Evolutionary conservation across 2,329 filamentous ascomycete genomes (phyloP).

Genomic region (Colletotrichum sp.): DNA sequence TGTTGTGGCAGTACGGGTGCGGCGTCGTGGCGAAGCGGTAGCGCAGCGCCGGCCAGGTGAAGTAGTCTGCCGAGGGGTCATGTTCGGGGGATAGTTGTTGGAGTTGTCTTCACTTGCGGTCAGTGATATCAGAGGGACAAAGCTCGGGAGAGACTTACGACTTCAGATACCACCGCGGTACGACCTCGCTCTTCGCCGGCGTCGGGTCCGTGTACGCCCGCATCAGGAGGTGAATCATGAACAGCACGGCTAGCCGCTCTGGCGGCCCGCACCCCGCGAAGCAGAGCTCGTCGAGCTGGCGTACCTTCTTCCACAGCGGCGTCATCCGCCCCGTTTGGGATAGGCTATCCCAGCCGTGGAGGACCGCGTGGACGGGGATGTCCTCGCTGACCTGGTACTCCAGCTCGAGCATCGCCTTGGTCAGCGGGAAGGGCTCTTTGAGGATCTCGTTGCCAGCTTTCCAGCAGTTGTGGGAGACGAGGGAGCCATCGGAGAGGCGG

Average conservation of each 20-base stretch:
- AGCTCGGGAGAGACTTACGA: not conserved
- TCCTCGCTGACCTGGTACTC: slow-evolving; percentile 29
- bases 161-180: slow-evolving; percentile 4
- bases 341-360: slow-evolving; percentile 32
- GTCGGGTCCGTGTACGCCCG: slow-evolving; percentile 30
- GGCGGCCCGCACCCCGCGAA: slow-evolving; percentile 22
- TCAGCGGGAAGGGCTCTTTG: slow-evolving; percentile 1
- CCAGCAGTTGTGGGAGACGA: slow-evolving; percentile 26
- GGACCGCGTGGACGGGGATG: slow-evolving; percentile 26
- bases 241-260: slow-evolving; percentile 27
- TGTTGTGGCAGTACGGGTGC: slow-evolving; percentile 35
- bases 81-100: not conserved
- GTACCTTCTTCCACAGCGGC: slow-evolving; percentile 28
- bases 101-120: not conserved
- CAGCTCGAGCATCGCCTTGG: slow-evolving; percentile 12
- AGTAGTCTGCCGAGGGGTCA: not conserved
- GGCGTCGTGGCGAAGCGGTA: slow-evolving; percentile 32
- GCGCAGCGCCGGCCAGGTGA: slow-evolving; percentile 27
- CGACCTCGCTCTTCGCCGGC: not conserved
- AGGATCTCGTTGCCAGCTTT: slow-evolving; percentile 26
- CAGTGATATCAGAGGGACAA: no score
- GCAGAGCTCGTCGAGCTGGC: slow-evolving; percentile 26
- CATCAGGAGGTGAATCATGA: slow-evolving; percentile 28
- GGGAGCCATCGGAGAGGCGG: not conserved
- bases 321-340: slow-evolving; percentile 28